A percentile compares a stretch with the other conserved stretches of the same genome.
These are phyloP conservation scores for Arachis hypogaea DNA, from an alignment of 306 rosid species.

Conservation along the genomic window DNA sequence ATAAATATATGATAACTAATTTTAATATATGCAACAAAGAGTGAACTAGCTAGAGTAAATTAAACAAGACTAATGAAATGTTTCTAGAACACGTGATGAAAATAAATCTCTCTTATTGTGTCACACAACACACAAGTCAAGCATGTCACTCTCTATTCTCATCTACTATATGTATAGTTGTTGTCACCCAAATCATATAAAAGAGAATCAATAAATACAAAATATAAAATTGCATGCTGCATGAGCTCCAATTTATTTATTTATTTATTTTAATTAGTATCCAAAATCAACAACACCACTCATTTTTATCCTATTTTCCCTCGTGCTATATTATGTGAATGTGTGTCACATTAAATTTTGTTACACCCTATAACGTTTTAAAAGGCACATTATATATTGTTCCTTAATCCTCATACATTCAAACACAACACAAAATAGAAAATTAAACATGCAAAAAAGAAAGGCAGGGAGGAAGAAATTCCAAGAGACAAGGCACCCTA, in stretches of 20 bases:
- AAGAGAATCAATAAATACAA: background rate
- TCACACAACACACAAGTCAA: background rate
- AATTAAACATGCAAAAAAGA: slow-evolving; percentile 44
- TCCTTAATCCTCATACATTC: background rate
- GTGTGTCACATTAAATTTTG: background rate
- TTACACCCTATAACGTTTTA: background rate
- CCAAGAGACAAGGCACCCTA: slow-evolving; percentile 73
- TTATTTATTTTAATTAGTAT: background rate
- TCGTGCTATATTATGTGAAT: background rate
- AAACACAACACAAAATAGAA: background rate
- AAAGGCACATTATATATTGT: background rate
- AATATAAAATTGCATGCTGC: background rate
- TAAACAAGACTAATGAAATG: no score
- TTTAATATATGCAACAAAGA: no score
- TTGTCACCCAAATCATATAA: background rate
- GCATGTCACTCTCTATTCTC: background rate
- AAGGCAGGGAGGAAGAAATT: slow-evolving; percentile 71
- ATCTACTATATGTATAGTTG: background rate
- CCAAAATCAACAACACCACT: background rate
- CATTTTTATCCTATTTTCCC: background rate
- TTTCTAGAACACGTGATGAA: no score
- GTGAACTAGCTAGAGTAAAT: no score
- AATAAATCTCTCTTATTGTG: background rate
- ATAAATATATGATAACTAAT: no score
- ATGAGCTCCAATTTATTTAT: background rate